phyloP scores from a whole-genome alignment of 1,284 basidiomycete species.

The Omphalotus olearius region DNA sequence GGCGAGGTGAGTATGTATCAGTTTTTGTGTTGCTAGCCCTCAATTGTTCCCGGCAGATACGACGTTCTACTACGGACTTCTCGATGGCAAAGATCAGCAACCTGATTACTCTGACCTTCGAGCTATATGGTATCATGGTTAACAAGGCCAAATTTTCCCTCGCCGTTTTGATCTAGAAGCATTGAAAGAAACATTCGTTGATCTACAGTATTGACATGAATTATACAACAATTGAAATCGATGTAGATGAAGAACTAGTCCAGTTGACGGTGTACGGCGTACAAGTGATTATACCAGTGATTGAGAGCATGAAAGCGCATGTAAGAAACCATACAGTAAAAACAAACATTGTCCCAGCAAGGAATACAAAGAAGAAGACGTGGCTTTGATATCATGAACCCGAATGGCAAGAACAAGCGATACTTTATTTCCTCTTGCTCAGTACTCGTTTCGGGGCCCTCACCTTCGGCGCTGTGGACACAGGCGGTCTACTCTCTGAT shows the following conservation, averaged over 20 bases:
- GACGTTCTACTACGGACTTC: slow-evolving; percentile 21
- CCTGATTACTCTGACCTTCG: slow-evolving; percentile 22
- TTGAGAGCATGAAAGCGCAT: too few relatives aligned
- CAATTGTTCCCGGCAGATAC: slow-evolving; percentile 11
- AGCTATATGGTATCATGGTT: slow-evolving; percentile 1
- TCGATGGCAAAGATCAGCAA: slow-evolving; percentile 21
- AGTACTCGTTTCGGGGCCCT: slow-evolving; percentile 14
- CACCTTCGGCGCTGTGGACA: neutral
- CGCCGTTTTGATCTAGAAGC: too few relatives aligned
- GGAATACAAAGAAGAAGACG: neutral
- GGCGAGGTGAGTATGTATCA: slow-evolving; percentile 7
- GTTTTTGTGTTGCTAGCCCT: neutral
- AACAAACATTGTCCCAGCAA: neutral
- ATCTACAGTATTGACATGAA: too few relatives aligned
- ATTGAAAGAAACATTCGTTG: too few relatives aligned
- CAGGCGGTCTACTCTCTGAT: slow-evolving; percentile 5
- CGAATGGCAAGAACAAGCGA: neutral
- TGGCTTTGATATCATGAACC: too few relatives aligned
- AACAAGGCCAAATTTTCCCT: too few relatives aligned
- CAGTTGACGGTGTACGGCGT: too few relatives aligned
- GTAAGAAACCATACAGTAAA: too few relatives aligned
- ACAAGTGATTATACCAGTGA: too few relatives aligned
- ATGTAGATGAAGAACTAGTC: too few relatives aligned
- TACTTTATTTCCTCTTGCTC: slow-evolving; percentile 14
- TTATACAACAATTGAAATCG: neutral